Evolutionary conservation across 148 eudicot genomes (phyloP).

Genomic region (Talinum fruticosum): DNA sequence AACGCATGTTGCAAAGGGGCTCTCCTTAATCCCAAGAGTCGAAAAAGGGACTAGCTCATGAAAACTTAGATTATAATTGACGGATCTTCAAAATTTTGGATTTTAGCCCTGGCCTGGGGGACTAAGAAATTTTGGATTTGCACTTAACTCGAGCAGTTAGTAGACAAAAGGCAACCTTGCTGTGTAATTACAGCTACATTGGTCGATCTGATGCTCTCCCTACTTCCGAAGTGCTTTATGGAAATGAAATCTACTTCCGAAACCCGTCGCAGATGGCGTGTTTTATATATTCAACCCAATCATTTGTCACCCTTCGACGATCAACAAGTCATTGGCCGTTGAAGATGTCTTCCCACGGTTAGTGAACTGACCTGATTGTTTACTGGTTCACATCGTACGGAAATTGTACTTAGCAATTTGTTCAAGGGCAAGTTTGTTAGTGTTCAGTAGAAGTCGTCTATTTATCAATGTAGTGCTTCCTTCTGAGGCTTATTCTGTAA

Average conservation of each 20-base stretch:
- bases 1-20: conserved; percentile 62
- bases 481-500: not conserved
- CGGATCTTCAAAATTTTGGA: conserved; percentile 6
- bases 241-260: not conserved
- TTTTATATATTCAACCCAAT: not conserved
- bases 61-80: conserved; percentile 4
- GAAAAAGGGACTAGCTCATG: conserved; percentile 29
- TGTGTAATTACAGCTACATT: not conserved
- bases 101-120: not conserved
- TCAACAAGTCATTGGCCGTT: not conserved
- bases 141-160: not conserved
- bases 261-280: not conserved
- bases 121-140: not conserved
- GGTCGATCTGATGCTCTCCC: not conserved
- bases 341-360: not conserved
- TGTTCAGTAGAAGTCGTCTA: not conserved
- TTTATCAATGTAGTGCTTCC: not conserved
- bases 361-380: conserved; percentile 3
- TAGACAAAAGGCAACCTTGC: not conserved
- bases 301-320: not conserved
- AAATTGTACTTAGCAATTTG: conserved; percentile 3
- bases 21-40: conserved; percentile 35
- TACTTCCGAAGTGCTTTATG: not conserved
- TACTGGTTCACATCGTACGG: not conserved
- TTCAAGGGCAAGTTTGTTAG: not conserved